phyloP scores from a whole-genome alignment of 2,329 filamentous ascomycete genomes.

The Fusarium sp. region DNA sequence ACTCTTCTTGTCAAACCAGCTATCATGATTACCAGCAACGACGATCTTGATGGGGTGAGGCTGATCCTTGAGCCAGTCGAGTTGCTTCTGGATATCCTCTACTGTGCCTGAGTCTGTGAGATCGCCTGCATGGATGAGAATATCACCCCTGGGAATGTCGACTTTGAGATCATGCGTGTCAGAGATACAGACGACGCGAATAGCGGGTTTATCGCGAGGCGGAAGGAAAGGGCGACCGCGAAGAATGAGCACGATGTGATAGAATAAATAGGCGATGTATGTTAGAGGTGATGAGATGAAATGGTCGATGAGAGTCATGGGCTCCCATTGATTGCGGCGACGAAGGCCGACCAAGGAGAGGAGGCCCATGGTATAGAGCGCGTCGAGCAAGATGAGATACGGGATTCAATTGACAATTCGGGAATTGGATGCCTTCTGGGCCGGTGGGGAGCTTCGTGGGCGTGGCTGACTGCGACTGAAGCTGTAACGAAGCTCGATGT shows the following conservation, averaged over 20 bases:
- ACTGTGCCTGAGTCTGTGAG: conserved; percentile 78
- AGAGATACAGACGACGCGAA: conserved; percentile 87
- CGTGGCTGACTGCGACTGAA: not conserved
- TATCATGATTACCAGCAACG: conserved; percentile 90
- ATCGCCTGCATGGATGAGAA: conserved; percentile 92
- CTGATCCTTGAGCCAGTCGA: conserved; percentile 82
- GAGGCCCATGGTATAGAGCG: conserved; percentile 54
- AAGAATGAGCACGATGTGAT: conserved; percentile 72
- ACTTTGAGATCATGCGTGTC: conserved; percentile 81
- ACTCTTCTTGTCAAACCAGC: conserved; percentile 78
- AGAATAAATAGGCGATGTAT: conserved; percentile 69
- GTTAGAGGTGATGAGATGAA: conserved; percentile 76
- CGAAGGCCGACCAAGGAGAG: conserved; percentile 60
- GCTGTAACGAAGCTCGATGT: not conserved
- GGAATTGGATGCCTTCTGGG: not conserved
- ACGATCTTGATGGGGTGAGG: conserved; percentile 85
- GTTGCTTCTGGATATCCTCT: conserved; percentile 79
- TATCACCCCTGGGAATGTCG: conserved; percentile 77
- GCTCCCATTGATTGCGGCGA: conserved; percentile 60
- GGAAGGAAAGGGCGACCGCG: conserved; percentile 73
- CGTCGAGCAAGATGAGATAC: not conserved
- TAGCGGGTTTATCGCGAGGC: conserved; percentile 63
- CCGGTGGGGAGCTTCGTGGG: not conserved
- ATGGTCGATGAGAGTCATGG: conserved; percentile 67
- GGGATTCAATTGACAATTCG: not conserved